Evolutionary conservation across 805 yeast species (phyloP), one percentile per base, ranked within the genome.

Genomic region (Hanseniaspora thailandica): DNA sequence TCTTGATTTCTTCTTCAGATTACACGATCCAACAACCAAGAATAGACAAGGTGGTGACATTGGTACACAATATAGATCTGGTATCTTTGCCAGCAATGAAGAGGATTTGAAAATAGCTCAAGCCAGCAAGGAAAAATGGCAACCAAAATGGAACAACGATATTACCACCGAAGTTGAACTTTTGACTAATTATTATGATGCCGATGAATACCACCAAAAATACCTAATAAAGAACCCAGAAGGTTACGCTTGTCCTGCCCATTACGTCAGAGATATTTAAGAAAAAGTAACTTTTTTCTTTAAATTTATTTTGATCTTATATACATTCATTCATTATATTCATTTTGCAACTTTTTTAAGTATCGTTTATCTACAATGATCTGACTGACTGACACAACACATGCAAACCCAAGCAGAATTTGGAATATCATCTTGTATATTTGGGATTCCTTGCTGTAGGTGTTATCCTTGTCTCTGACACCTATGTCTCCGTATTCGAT

Each of bases 141-240:
- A 88, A 64, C 76, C 76, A 54, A 74, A 77, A 55, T 93, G 90
- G 85, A 72, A 74, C 46, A 74, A 82, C 61, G 70, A 71, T 55
- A 82, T 93, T 26, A 83, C 71, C 45, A 88, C 97, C 1, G 69
- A 69, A 44, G 77, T 89, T 49, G 84, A 78, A 62, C 83, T 85
- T 8, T 74, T 87, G 44, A 64, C 71, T 48, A 73, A 72, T 55
- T 93, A 86, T 74, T 83, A 81, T 71, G 96, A 89, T 63, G 97
- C 97, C n/a, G 98, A 90, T 68, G 89, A 81, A 35, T 90, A 89
- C 66, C 98, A 90, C 66, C 97, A 90, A 65, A 63, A 75, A 57
- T 90, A 93, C 65, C 72, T 90, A 61, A 74, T 75, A 54, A 81
- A 78, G 62, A 87, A 90, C 65, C 95, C 96, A 2, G 67, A 70